These are phyloP conservation scores for Zanthoxylum bungeanum DNA, from an alignment of 345 rosid genomes.

Conservation along the genomic window DNA sequence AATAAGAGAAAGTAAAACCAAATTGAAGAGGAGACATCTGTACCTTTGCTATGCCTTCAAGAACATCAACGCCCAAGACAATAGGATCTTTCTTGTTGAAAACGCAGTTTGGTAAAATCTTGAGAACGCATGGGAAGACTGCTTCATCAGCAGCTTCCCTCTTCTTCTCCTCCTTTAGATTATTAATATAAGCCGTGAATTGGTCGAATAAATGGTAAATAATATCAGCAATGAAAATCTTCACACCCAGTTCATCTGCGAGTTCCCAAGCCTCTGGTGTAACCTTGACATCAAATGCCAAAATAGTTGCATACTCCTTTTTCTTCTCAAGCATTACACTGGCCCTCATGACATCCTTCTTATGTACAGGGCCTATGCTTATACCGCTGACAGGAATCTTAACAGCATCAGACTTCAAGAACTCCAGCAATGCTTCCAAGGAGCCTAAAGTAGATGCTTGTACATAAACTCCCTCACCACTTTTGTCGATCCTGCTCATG, in stretches of 20 bases:
- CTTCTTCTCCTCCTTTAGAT: slow-evolving; percentile 88
- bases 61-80: slow-evolving; percentile 79
- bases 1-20: background rate
- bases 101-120: slow-evolving; percentile 71
- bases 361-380: slow-evolving; percentile 88
- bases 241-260: slow-evolving; percentile 85
- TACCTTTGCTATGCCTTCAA: slow-evolving; percentile 84
- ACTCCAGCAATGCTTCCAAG: slow-evolving; percentile 91
- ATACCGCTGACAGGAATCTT: slow-evolving; percentile 92
- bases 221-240: slow-evolving; percentile 91
- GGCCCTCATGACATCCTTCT: slow-evolving; percentile 92
- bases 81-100: slow-evolving; percentile 92
- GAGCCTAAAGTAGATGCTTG: slow-evolving; percentile 97
- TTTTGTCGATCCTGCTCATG: slow-evolving; percentile 78
- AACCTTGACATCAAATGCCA: slow-evolving; percentile 95
- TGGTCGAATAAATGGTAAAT: slow-evolving; percentile 92
- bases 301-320: slow-evolving; percentile 83
- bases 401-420: slow-evolving; percentile 81
- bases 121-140: slow-evolving; percentile 85
- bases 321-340: slow-evolving; percentile 93
- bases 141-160: slow-evolving; percentile 91
- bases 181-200: slow-evolving; percentile 78
- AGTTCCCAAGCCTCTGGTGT: slow-evolving; percentile 91
- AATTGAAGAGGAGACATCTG: background rate
- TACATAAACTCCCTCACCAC: slow-evolving; percentile 91